Base-by-base conservation (phyloP, 2,329 filamentous ascomycete species). In the Neofusicoccum parvum region DNA sequence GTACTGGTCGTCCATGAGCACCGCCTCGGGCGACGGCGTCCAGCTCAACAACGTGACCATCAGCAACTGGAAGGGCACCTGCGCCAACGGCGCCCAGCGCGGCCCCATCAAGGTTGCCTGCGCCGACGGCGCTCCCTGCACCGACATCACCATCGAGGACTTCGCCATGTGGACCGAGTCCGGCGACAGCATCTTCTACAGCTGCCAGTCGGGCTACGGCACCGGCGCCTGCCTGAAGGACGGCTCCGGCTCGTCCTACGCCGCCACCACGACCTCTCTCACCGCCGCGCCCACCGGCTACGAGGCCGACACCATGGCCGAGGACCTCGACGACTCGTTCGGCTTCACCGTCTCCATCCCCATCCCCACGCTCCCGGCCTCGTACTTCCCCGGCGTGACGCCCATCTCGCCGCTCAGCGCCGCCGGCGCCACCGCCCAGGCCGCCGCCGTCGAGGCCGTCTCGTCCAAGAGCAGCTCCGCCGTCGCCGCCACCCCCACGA, bases 61-160 rank as follows among this genome's bases (percentile, higher is more conserved):
- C 72, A 79, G 72, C 59, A 83, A 85, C 73, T 88, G 86, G 86
- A 83, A 81, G 65, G 86, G 86, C 41, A 85, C 82, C 2, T 80
- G 81, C 64, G 71, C 77, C 2, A 76, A 87, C 67, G 86, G 85
- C 20, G 72, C 73, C 4, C 65, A 79, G 62, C 81, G 86, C 23
- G 84, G 83, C 0, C 85, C 86, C 1, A 78, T 88, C 69, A 82
- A 84, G 66, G 74, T 87, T 48, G 72, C 80, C 39, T 88, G 85
- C 68, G 80, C 84, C 0, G 77, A 81, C 65, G 76, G 70, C 1
- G 80, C 79, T 1, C 86, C 86, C 12, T 87, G 86, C 76, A 82
- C 79, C 2, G 81, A 81, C 62, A 79, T 87, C 67, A 79, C 74
- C 15, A 80, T 87, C 66, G 74, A 75, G 3, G 80, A 86, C 70